Percentiles rank a stretch among this genome's conserved stretches.
Evolutionary conservation across 2,329 filamentous ascomycete genomes (phyloP).

Genomic region (Colletotrichum caudatum): DNA sequence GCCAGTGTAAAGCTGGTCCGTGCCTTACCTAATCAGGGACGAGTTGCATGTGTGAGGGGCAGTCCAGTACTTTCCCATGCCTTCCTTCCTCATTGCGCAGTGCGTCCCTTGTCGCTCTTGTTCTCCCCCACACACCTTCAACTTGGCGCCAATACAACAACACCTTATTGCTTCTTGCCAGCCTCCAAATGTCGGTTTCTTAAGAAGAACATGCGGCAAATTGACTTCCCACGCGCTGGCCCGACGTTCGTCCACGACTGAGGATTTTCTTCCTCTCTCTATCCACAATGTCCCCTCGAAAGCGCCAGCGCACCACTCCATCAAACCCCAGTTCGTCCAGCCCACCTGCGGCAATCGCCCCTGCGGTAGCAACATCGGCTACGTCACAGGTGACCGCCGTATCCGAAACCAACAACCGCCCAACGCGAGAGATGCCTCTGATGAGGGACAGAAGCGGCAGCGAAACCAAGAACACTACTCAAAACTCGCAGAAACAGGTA

Average conservation of each 20-base stretch:
- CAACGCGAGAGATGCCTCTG: constrained; percentile 32
- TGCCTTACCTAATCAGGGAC: too few relatives aligned
- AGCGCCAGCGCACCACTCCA: constrained; percentile 55
- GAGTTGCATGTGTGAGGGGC: too few relatives aligned
- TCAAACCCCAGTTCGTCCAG: constrained; percentile 43
- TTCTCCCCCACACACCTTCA: too few relatives aligned
- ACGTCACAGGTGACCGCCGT: constrained; percentile 43
- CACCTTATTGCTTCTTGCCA: constrained; percentile 14
- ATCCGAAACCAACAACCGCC: constrained; percentile 35
- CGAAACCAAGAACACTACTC: constrained; percentile 30
- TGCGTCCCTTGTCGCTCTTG: too few relatives aligned
- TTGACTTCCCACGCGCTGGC: constrained; percentile 28
- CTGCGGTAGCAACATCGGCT: constrained; percentile 39
- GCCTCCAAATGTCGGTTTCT: constrained; percentile 23
- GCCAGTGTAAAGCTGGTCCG: too few relatives aligned
- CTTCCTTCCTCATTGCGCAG: too few relatives aligned
- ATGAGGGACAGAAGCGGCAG: constrained; percentile 38
- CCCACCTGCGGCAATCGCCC: constrained; percentile 41
- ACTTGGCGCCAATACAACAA: constrained; percentile 10
- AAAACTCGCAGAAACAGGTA: constrained; percentile 41
- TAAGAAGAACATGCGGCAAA: constrained; percentile 39
- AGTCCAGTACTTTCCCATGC: too few relatives aligned
- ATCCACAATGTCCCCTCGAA: constrained; percentile 56
- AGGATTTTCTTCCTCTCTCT: neutral
- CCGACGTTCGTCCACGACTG: constrained; percentile 22